Conservation (phyloP, 345 rosid genomes). For the Euphorbia lathyris region DNA sequence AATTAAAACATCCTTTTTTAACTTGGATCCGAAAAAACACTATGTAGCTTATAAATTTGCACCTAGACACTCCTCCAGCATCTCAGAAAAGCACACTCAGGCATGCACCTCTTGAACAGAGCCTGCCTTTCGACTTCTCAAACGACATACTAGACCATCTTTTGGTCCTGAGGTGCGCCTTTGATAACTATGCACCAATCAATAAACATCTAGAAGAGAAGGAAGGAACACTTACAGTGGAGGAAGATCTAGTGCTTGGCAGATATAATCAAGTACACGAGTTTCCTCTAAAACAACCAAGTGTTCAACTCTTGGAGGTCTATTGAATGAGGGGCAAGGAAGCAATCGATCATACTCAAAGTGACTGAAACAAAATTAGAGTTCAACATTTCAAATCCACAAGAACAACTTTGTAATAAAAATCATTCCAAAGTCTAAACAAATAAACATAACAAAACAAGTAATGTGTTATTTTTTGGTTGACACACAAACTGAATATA, state of each 20-base stretch:
- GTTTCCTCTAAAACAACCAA: constrained; percentile 71
- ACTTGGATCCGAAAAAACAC: too few relatives aligned
- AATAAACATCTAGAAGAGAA: constrained; percentile 9
- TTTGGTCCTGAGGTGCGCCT: too few relatives aligned
- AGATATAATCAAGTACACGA: constrained; percentile 54
- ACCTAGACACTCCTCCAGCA: too few relatives aligned
- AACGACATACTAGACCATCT: too few relatives aligned
- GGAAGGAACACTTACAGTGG: constrained; percentile 55
- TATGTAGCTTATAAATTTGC: too few relatives aligned
- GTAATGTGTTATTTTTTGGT: not conserved
- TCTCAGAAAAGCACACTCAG: too few relatives aligned
- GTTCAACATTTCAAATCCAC: not conserved
- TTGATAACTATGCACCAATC: too few relatives aligned
- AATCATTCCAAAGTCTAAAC: not conserved
- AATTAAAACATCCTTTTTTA: too few relatives aligned
- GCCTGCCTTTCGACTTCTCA: too few relatives aligned
- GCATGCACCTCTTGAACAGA: too few relatives aligned
- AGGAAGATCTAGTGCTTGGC: constrained; percentile 68
- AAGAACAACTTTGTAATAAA: not conserved
- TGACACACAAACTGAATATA: too few relatives aligned
- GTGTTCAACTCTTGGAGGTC: constrained; percentile 80
- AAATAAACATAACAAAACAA: not conserved
- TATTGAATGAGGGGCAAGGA: constrained; percentile 63
- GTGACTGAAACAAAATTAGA: constrained; percentile 36
- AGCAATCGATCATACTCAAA: constrained; percentile 62